These are phyloP conservation scores for Fusarium anguioides DNA, from an alignment of 2,329 filamentous ascomycete species.

Conservation along the genomic window DNA sequence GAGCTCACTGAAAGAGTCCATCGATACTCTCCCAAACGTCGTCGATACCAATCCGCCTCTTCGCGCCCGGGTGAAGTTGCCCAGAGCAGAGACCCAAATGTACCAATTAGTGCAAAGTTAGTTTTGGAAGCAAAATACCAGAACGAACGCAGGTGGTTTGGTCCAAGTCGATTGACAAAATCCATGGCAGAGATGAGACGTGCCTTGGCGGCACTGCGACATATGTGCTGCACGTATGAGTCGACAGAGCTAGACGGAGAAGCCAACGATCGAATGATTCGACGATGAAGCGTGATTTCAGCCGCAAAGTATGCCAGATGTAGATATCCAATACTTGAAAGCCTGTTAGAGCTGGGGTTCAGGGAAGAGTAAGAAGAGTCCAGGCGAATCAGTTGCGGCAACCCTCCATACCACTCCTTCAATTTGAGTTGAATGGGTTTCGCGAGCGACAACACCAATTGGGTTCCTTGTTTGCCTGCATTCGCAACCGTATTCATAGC, in stretches of 20 bases:
- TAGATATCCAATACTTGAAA: constrained; percentile 78
- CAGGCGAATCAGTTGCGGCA: constrained; percentile 74
- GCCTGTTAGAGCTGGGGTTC: constrained; percentile 54
- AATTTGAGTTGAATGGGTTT: constrained; percentile 86
- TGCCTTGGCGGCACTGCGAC: constrained; percentile 92
- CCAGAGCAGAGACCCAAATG: constrained; percentile 90
- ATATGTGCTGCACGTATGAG: constrained; percentile 89
- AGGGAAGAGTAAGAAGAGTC: constrained; percentile 63
- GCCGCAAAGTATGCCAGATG: constrained; percentile 94
- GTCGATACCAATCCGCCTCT: constrained; percentile 92
- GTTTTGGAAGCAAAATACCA: constrained; percentile 92
- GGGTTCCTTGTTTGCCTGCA: constrained; percentile 76
- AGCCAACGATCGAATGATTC: constrained; percentile 84
- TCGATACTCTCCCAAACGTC: constrained; percentile 86
- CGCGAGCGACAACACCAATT: constrained; percentile 77
- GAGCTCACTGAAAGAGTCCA: constrained; percentile 93
- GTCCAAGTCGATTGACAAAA: constrained; percentile 92
- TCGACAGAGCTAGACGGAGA: constrained; percentile 64
- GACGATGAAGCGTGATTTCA: constrained; percentile 91
- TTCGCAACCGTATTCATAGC: constrained; percentile 76
- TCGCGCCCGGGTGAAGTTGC: constrained; percentile 88
- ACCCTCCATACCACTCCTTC: constrained; percentile 81
- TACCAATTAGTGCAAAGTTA: constrained; percentile 95
- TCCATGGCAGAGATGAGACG: constrained; percentile 96
- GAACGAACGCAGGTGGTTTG: constrained; percentile 87